A percentile compares a stretch with the other conserved stretches of the same genome.
phyloP scores from a whole-genome alignment of 805 yeast genomes.

The Zygosaccharomyces kombuchaensis region DNA sequence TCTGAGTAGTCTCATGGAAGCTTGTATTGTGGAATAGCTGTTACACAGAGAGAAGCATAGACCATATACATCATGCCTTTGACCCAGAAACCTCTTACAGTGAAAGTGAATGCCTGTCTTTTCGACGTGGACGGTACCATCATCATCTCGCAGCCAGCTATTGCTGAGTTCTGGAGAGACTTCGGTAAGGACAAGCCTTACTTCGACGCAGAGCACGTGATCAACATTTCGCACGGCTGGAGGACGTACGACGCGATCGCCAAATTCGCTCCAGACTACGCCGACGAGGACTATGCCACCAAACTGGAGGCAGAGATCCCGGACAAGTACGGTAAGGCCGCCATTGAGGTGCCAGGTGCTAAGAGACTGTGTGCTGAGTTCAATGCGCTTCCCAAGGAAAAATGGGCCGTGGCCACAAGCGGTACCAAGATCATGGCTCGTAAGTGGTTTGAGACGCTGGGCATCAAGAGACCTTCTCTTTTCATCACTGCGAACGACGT shows the following conservation, averaged over 20 bases:
- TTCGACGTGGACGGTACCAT: constrained; percentile 88
- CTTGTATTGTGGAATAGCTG: too few relatives aligned
- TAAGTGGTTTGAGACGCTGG: constrained; percentile 70
- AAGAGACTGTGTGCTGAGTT: constrained; percentile 54
- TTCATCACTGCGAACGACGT: constrained; percentile 84
- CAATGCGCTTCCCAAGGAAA: constrained; percentile 48
- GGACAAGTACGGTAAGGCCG: constrained; percentile 65
- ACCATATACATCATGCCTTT: constrained; percentile 19
- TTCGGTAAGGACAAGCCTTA: constrained; percentile 63
- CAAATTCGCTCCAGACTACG: constrained; percentile 71
- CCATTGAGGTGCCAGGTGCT: constrained; percentile 74
- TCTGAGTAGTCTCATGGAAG: too few relatives aligned
- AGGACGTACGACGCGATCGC: constrained; percentile 76
- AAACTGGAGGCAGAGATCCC: constrained; percentile 67
- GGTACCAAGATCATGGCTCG: constrained; percentile 75
- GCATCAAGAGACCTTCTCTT: constrained; percentile 58
- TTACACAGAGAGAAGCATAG: too few relatives aligned
- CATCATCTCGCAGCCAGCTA: constrained; percentile 77
- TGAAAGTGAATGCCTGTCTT: constrained; percentile 46
- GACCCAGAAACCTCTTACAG: constrained; percentile 30
- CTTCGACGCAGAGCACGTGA: constrained; percentile 65
- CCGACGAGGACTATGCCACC: constrained; percentile 58
- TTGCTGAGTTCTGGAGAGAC: constrained; percentile 77
- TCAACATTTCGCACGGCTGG: constrained; percentile 75
- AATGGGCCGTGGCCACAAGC: constrained; percentile 86